phyloP scores from a whole-genome alignment of 345 rosid species.

The Eucalyptus guilfoylei region DNA sequence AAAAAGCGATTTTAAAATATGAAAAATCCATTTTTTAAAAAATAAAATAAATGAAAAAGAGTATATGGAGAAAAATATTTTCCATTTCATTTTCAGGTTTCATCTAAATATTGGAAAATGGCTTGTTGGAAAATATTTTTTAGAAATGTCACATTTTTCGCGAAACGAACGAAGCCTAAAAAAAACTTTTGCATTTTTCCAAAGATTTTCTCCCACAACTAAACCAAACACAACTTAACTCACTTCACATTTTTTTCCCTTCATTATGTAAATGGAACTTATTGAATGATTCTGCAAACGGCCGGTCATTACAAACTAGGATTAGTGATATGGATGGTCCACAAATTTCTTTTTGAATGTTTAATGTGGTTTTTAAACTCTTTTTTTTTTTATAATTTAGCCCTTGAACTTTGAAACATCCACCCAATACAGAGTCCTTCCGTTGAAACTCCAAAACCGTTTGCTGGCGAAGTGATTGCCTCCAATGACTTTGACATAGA shows the following conservation, averaged over 20 bases:
- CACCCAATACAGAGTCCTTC: neutral
- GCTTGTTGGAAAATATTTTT: accelerated
- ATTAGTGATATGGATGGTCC: neutral
- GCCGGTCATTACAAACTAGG: neutral
- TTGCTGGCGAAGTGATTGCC: neutral
- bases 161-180: accelerated
- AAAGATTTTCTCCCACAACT: too few species aligned
- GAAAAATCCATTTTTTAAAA: too few species aligned
- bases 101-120: accelerated
- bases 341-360: too few species aligned
- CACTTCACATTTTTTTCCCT: neutral
- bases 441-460: neutral
- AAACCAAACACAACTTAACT: too few species aligned
- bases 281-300: accelerated
- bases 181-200: too few species aligned
- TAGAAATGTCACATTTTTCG: accelerated
- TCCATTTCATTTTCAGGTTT: too few species aligned
- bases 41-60: too few species aligned
- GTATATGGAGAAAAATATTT: too few species aligned
- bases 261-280: neutral
- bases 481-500: neutral
- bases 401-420: neutral
- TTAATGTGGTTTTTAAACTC: too few species aligned
- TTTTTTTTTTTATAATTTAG: neutral
- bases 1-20: too few species aligned